Evolutionary conservation across 2,329 filamentous ascomycete genomes (phyloP).

Genomic region (Paraconiothyrium brasiliense): DNA sequence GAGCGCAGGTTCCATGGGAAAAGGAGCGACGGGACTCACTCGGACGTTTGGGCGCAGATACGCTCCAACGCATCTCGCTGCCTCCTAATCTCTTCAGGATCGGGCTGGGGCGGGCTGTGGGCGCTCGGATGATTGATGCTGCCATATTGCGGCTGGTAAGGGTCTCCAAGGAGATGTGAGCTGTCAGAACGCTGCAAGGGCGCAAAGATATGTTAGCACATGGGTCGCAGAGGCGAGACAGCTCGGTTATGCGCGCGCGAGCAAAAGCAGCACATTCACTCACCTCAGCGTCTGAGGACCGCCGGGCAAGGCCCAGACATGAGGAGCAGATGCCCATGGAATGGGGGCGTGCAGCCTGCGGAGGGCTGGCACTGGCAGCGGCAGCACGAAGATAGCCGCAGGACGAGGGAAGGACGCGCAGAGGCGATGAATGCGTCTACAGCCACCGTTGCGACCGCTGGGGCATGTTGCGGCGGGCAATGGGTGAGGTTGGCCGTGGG

Average conservation of each 20-base stretch:
- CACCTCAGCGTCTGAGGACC: conserved; percentile 56
- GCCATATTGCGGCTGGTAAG: conserved; percentile 57
- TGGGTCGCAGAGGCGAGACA: conserved; percentile 13
- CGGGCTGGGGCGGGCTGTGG: conserved; percentile 52
- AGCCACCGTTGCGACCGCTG: conserved; percentile 13
- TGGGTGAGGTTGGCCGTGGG: conserved; percentile 26
- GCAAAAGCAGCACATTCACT: conserved; percentile 28
- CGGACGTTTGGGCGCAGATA: conserved; percentile 59
- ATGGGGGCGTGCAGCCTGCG: conserved; percentile 20
- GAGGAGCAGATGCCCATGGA: conserved; percentile 61
- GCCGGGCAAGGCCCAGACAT: conserved; percentile 57
- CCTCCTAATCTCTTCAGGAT: conserved; percentile 59
- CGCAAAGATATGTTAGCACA: conserved; percentile 33
- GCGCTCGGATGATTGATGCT: conserved; percentile 42
- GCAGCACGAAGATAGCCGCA: conserved; percentile 3
- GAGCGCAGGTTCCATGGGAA: conserved; percentile 9
- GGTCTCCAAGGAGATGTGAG: conserved; percentile 57
- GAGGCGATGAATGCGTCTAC: conserved; percentile 18
- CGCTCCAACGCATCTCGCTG: conserved; percentile 59
- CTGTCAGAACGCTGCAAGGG: conserved; percentile 55
- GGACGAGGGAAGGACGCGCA: neutral
- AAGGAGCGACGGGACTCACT: conserved; percentile 47
- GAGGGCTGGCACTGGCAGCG: conserved; percentile 12
- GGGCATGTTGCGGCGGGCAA: conserved; percentile 27
- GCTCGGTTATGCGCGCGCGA: conserved; percentile 19